Conservation (phyloP, 2,329 filamentous ascomycete species). For the Coniochaeta ligniaria region DNA sequence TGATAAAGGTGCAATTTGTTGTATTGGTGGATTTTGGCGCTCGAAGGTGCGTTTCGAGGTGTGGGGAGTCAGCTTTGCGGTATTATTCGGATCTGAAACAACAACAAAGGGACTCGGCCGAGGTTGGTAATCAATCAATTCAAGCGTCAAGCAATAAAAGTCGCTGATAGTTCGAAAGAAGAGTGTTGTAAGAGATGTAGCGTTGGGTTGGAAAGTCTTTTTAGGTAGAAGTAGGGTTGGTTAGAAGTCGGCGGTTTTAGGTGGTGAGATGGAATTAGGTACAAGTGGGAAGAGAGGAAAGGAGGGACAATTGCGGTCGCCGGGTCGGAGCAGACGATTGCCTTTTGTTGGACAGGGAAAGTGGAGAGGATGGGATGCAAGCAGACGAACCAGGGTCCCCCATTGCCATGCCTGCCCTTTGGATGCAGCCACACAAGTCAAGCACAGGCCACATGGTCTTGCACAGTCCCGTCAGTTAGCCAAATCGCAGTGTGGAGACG, state of each 20-base stretch:
- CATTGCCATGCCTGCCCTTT: background rate
- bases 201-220: background rate
- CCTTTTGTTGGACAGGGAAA: background rate
- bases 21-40: conserved; percentile 2
- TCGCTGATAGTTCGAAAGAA: background rate
- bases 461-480: conserved; percentile 2
- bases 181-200: background rate
- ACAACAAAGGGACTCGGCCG: background rate
- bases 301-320: background rate
- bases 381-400: background rate
- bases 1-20: background rate
- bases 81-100: background rate
- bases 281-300: background rate
- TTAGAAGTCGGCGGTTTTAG: background rate
- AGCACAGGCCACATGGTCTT: background rate
- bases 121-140: background rate
- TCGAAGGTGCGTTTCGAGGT: conserved; percentile 3
- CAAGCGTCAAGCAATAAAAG: background rate
- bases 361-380: background rate
- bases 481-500: background rate
- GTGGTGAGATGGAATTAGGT: background rate
- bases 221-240: background rate
- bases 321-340: conserved; percentile 3
- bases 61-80: background rate
- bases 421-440: background rate